Base-by-base conservation (phyloP, 2,329 filamentous ascomycete genomes). In the Fusarium miscanthi region DNA sequence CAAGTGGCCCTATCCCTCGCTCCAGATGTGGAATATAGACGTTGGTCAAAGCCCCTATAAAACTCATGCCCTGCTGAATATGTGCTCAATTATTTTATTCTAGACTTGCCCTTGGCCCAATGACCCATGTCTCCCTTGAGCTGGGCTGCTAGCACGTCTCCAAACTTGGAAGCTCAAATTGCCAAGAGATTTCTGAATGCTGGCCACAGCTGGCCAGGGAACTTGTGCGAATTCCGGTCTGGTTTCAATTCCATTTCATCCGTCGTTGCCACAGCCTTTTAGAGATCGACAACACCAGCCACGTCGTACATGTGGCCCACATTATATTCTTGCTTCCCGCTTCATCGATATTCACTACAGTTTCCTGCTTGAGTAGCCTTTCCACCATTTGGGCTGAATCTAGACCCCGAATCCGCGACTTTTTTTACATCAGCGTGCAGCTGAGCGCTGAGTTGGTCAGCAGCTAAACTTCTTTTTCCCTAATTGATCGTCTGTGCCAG, bases 221-320 rank as follows among this genome's bases (percentile, higher is more conserved):
- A 23, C n/a, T 53, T 60, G 41, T 66, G 30, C 56, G n/a, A 56
- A 41, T 21, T n/a, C 67, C 17, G 51, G 45, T 53, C 35, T 69
- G 37, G 27, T 51, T 68, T 52, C 64, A 56, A 45, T 54, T 45
- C 59, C 54, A 25, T 53, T 37, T 46, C 58, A 66, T 59, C 35
- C 46, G 16, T 49, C 38, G 52, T 66, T 60, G 57, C 59, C 60
- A 69, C 42, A 54, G 48, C 21, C 40, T 45, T 51, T 45, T 35
- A n/a, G 27, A 31, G 65, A 74, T 75, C 67, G 42, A 59, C 59
- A 42, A 46, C 62, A 70, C 59, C 59, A 74, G 70, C 70, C 74
- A 75, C 72, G 62, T 70, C 61, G 48, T 41, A 46, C 42, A 43
- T 38, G 35, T 52, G 60, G 42, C 59, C 74, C 65, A 72, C 62